phyloP scores from a whole-genome alignment of 192 early-diverging fungal species.

The Linnemannia schmuckeri region DNA sequence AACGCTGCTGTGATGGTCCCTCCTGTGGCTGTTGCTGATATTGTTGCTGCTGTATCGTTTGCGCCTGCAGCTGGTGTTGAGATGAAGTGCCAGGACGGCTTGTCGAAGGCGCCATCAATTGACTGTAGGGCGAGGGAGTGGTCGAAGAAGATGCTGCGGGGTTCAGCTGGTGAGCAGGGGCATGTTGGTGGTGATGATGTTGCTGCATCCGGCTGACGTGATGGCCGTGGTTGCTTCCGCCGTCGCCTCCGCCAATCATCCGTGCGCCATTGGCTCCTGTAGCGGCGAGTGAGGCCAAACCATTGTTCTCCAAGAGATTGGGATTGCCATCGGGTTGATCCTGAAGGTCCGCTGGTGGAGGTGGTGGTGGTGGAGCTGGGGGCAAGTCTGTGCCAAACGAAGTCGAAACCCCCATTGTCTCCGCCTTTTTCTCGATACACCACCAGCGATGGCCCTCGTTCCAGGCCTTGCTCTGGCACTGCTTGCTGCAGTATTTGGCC shows the following conservation, averaged over 20 bases:
- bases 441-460: conserved; percentile 84
- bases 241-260: conserved; percentile 43
- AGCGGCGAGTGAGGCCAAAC: conserved; percentile 27
- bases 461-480: conserved; percentile 83
- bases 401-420: conserved; percentile 43
- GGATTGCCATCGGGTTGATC: conserved; percentile 29
- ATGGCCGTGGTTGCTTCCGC: conserved; percentile 17
- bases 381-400: conserved; percentile 46
- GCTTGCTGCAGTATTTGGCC: conserved; percentile 89
- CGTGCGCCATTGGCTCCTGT: conserved; percentile 38
- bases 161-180: background rate
- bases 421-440: conserved; percentile 73
- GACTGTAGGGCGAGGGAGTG: background rate
- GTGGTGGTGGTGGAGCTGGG: conserved; percentile 47
- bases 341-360: conserved; percentile 47
- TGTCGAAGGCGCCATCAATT: background rate
- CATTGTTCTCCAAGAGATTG: conserved; percentile 40
- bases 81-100: background rate
- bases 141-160: conserved; percentile 6
- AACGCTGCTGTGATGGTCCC: background rate
- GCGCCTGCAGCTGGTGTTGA: conserved; percentile 8
- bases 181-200: conserved; percentile 14
- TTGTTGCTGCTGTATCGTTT: conserved; percentile 8
- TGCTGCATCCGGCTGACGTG: conserved; percentile 7
- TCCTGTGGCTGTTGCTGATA: conserved; percentile 29